A percentile compares a stretch with the other conserved stretches of the same genome.
These are phyloP conservation scores for Cryptosporidium canis DNA, from an alignment of 169 alveolate species.

Conservation along the genomic window DNA sequence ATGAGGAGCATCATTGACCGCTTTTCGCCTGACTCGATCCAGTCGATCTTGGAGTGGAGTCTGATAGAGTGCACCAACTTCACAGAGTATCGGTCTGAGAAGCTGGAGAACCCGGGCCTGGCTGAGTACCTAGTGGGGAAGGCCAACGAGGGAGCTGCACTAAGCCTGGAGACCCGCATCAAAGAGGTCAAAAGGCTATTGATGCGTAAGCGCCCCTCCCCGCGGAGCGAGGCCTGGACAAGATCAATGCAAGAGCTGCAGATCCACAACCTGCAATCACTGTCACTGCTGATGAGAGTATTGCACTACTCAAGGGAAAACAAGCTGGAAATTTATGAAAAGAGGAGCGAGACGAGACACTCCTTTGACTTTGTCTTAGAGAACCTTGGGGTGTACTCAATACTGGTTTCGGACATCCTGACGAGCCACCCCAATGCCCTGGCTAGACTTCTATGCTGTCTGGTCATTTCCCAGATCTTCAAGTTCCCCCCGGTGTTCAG, in stretches of 20 bases:
- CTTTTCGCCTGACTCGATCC: background rate
- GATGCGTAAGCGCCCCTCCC: background rate
- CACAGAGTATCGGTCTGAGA: background rate
- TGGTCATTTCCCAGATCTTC: conserved; percentile 46
- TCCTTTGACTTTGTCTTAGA: conserved; percentile 33
- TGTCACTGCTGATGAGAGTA: conserved; percentile 20
- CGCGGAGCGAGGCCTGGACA: background rate
- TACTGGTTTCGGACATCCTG: conserved; percentile 24
- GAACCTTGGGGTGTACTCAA: conserved; percentile 8
- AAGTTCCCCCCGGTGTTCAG: conserved; percentile 57
- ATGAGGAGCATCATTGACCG: background rate
- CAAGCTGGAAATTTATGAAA: conserved; percentile 25
- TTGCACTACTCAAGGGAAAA: conserved; percentile 48
- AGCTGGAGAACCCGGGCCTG: conserved; percentile 13
- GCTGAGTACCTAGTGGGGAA: background rate
- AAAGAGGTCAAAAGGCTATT: conserved; percentile 20
- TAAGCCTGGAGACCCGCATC: background rate
- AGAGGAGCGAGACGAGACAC: background rate
- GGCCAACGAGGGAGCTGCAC: background rate
- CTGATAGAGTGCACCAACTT: conserved; percentile 29
- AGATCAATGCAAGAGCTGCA: conserved; percentile 8
- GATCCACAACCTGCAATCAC: conserved; percentile 35
- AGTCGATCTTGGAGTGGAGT: background rate
- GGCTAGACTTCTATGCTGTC: conserved; percentile 19
- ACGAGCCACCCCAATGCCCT: conserved; percentile 33